Base-by-base conservation (phyloP, 805 yeast species). In the Kuraishia hungarica region DNA sequence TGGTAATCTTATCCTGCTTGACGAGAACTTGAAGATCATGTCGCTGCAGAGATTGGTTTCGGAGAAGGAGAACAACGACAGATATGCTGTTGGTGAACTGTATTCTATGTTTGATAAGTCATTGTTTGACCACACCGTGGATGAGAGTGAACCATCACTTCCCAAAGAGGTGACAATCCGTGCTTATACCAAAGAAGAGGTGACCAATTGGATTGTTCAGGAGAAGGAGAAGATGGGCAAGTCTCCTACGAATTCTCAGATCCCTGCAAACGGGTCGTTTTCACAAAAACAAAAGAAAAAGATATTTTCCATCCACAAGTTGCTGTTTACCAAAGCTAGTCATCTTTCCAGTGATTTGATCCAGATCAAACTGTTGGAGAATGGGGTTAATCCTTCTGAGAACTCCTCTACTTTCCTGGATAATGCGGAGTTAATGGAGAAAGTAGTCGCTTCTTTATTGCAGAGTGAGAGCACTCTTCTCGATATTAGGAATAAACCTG, bases 1-100 rank as follows among this genome's bases (percentile, higher is more conserved):
- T 2, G 99, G 99, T 26, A 93, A 93, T 65, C 81, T 93, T 54
- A 73, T 93, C 20, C 74, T 93, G 21, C 74, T 93, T 58, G 96
- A 93, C 67, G 77, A 81, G 28, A 78, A 84, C 21, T 68, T 75
- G 57, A 83, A 80, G 61, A 90, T 92, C 53, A 61, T 91, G 62
- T 75, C 93, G 0, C 71, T 91, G 28, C 92, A 87, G 65, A 81
- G 97, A 69, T 72, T 86, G 22, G 97, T 90, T 10, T 81, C 81
- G 39, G 96, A 87, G 54, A 81, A 84, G 62, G 87, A 80, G 43
- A 82, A 81, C 59, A 80, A 80, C 54, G 83, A 74, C 50, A 76
- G 75, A 56, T 84, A 84, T 64, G 88, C 89, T 1, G 92, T 89
- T 28, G 94, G 93, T 21, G 90, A 86, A 58, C 68, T 64, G 0